Evolutionary conservation across 495 filamentous ascomycete genomes (phyloP).

Genomic region (Neurospora tetrasperma): DNA sequence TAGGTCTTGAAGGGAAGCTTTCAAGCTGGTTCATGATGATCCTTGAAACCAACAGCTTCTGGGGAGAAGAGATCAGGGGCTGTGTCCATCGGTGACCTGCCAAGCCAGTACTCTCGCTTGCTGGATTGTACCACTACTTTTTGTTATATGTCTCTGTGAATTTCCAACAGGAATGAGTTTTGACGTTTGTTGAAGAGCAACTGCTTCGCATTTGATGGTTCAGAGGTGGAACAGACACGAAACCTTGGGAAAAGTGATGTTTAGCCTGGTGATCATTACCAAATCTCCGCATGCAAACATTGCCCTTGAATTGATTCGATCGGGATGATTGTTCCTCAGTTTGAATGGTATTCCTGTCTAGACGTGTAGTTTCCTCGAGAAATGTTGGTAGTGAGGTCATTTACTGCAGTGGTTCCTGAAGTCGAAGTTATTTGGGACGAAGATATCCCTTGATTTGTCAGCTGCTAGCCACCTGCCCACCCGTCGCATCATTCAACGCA

Average conservation of each 20-base stretch:
- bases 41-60: background rate
- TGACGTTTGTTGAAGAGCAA: background rate
- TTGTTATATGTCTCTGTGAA: background rate
- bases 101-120: background rate
- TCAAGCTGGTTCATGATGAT: background rate
- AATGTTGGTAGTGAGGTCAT: too few relatives aligned
- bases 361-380: too few relatives aligned
- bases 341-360: background rate
- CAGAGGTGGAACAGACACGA: background rate
- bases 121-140: background rate
- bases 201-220: background rate
- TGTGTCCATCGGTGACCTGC: background rate
- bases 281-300: background rate
- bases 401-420: too few relatives aligned
- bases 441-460: constrained; percentile 8
- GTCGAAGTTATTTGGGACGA: background rate
- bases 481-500: background rate
- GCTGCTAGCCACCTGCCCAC: background rate
- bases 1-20: background rate
- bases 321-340: too few relatives aligned
- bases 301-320: background rate
- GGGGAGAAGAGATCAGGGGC: background rate
- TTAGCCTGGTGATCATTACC: background rate
- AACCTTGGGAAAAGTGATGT: too few relatives aligned
- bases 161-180: background rate